Conservation (phyloP, 1,284 basidiomycete genomes). For the Ganoderma boninense region DNA sequence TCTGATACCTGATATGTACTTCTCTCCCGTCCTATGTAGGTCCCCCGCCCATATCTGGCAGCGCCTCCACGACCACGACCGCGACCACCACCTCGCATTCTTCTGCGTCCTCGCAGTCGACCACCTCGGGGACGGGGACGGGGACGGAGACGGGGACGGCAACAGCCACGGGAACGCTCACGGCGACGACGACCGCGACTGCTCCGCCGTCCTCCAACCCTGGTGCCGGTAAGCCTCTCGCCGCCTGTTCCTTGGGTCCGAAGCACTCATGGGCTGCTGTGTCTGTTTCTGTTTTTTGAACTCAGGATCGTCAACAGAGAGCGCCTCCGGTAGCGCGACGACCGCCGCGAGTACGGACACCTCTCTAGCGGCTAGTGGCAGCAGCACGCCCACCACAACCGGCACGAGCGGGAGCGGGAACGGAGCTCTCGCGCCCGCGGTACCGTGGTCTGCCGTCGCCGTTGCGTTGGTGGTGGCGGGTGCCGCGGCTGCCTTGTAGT, state of each 20-base stretch:
- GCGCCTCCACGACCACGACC: background rate
- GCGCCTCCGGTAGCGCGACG: background rate
- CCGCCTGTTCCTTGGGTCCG: too few relatives aligned
- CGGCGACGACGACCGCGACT: background rate
- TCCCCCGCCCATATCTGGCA: background rate
- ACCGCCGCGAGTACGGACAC: background rate
- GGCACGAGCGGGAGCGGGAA: background rate
- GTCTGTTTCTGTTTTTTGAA: background rate
- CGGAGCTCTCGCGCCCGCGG: background rate
- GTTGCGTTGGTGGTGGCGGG: background rate
- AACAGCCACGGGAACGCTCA: background rate
- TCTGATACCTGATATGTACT: background rate
- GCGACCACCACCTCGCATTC: background rate
- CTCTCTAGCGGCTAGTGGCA: background rate
- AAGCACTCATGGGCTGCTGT: background rate
- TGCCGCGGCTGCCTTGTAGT: too few relatives aligned
- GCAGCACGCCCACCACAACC: background rate
- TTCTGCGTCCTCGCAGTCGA: conserved; percentile 13
- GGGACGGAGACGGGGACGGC: background rate
- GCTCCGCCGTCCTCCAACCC: background rate
- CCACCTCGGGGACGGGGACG: background rate
- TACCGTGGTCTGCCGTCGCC: background rate
- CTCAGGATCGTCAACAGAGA: background rate
- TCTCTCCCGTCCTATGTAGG: background rate
- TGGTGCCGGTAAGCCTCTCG: background rate